A percentile compares a stretch with the other conserved stretches of the same genome.
phyloP scores from a whole-genome alignment of 352 stramenopile genomes.

The Lagenidium sp. region DNA sequence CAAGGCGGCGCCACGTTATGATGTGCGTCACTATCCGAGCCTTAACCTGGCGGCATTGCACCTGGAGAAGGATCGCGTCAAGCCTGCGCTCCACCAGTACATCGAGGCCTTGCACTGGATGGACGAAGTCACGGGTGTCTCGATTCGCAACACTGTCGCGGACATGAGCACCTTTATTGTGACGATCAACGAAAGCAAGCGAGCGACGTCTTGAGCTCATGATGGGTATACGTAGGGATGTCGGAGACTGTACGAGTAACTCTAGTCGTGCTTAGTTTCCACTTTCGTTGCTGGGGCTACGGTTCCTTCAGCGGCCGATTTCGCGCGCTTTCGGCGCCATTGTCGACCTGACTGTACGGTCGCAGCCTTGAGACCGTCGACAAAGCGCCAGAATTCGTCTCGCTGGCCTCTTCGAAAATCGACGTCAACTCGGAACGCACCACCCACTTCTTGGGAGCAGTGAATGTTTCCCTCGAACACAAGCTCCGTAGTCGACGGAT shows the following conservation, averaged over 20 bases:
- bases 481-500: too few relatives aligned
- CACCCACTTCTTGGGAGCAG: too few relatives aligned
- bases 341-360: conserved; percentile 49
- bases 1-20: conserved; percentile 47
- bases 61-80: conserved; percentile 53
- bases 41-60: conserved; percentile 57
- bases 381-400: conserved; percentile 52
- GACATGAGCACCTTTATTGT: conserved; percentile 64
- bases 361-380: conserved; percentile 44
- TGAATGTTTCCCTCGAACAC: conserved; percentile 2
- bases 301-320: background rate
- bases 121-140: conserved; percentile 28
- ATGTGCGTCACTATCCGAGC: conserved; percentile 58
- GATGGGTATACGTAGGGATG: too few relatives aligned
- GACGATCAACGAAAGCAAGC: conserved; percentile 26
- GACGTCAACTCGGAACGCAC: conserved; percentile 25
- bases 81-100: conserved; percentile 59
- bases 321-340: conserved; percentile 42
- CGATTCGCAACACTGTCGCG: conserved; percentile 59
- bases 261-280: background rate
- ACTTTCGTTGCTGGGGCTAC: background rate
- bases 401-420: conserved; percentile 44
- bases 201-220: conserved; percentile 1
- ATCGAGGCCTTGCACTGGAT: conserved; percentile 74
- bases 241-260: too few relatives aligned